Evolutionary conservation across 345 rosid genomes (phyloP), one percentile per base, ranked within the genome.

Genomic region (Xanthoceras sorbifolium): DNA sequence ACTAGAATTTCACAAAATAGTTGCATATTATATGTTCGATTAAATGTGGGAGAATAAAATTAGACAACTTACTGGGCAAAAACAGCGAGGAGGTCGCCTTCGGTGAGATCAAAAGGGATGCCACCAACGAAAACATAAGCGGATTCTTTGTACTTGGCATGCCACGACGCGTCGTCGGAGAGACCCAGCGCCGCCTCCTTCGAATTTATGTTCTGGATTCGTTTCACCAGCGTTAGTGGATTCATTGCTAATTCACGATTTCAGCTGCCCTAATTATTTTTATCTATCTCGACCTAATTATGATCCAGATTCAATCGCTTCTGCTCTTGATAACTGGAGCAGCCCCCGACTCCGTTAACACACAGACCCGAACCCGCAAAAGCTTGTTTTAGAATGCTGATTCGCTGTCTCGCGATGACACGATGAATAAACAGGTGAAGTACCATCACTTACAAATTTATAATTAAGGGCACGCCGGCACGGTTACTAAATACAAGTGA

Each of bases 81-180:
- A 63, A 93, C 88, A 18, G 99, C 97, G 66, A 96, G 98, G 77
- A 96, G 92, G 78, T 96, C 99, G 46, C 98, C 99, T 80, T 93
- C 98, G 23, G 97, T 93, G 82, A 96, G 99, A 42, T 93, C 98
- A 76, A 83, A 96, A 6, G 99, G 92, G 69, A 96, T 82, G 76
- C 97, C 94, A 17, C 98, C 99, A 34, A 88, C 92, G 78, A 61
- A 93, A 40, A 96, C 73, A 65, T 93, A 93, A 4, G 98, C 97
- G 1, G 98, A 96, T 22, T 89, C 87, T 81, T 89, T 96, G 88
- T 92, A 96, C 86, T 88, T 92, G 77, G 97, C 90, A 57, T 96
- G 99, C 99, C 98, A 96, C 5, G 97, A 96, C 0, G 98, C 99
- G 0, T 86, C 94, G 18, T 92, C 97, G 1, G 98, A 91, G 0